These are phyloP conservation scores for Lenwebbia sp. DNA, from an alignment of 345 rosid genomes.

Conservation along the genomic window DNA sequence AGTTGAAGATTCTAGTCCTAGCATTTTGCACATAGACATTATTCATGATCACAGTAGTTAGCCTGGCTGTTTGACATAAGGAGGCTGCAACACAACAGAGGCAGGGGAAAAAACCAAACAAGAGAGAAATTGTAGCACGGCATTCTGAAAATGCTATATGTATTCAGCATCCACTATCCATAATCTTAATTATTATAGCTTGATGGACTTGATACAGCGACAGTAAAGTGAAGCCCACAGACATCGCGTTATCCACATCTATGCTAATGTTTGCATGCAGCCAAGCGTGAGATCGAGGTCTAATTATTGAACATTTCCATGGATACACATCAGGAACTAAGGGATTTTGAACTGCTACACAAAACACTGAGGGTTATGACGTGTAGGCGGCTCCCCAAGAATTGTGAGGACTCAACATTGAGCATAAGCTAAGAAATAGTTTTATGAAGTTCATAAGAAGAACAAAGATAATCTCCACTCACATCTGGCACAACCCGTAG, in stretches of 20 bases:
- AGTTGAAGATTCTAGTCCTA: background rate
- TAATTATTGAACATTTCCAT: background rate
- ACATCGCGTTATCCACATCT: background rate
- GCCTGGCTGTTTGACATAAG: background rate
- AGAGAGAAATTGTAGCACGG: background rate
- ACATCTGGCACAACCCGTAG: conserved; percentile 79
- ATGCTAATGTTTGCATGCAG: background rate
- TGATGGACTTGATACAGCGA: background rate
- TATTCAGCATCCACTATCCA: background rate
- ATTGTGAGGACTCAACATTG: background rate
- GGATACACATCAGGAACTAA: background rate
- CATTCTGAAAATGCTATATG: background rate
- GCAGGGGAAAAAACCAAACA: background rate
- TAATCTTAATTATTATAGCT: background rate
- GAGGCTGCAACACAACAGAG: background rate
- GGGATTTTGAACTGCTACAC: background rate
- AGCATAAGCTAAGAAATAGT: background rate
- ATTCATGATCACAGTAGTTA: background rate
- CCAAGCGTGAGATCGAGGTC: background rate
- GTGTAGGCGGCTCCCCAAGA: background rate
- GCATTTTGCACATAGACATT: background rate
- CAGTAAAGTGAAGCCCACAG: background rate
- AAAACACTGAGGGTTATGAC: background rate
- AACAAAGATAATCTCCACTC: conserved; percentile 9
- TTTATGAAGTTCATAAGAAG: background rate